Conservation (phyloP, 2,329 filamentous ascomycete genomes). For the Paradendryphiella salina region DNA sequence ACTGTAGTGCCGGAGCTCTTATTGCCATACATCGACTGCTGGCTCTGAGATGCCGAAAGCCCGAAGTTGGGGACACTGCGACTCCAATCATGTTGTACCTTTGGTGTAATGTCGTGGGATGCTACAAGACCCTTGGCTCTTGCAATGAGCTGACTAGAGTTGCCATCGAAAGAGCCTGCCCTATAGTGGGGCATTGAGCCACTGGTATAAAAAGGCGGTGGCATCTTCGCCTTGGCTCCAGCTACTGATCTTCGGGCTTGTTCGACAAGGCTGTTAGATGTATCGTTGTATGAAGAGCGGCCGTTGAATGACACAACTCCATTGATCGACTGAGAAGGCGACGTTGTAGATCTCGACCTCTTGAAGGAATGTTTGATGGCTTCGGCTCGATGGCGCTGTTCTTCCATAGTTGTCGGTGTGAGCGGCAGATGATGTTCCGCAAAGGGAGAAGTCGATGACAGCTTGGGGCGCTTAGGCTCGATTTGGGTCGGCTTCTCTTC, state of each 20-base stretch:
- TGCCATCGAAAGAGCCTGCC: conserved; percentile 9
- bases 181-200: conserved; percentile 12
- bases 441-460: conserved; percentile 16
- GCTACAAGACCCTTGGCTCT: conserved; percentile 21
- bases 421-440: conserved; percentile 2
- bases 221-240: conserved; percentile 4
- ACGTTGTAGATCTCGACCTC: conserved; percentile 16
- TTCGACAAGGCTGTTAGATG: conserved; percentile 14
- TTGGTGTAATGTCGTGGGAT: conserved; percentile 8
- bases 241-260: conserved; percentile 17
- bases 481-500: conserved; percentile 24
- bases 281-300: conserved; percentile 14
- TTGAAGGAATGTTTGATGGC: conserved; percentile 24
- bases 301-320: conserved; percentile 11
- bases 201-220: conserved; percentile 2
- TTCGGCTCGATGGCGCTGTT: conserved; percentile 30
- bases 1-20: conserved; percentile 18
- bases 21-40: conserved; percentile 18
- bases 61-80: conserved; percentile 34
- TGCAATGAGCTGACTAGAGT: conserved; percentile 23
- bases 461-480: conserved; percentile 30
- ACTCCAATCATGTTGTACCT: conserved; percentile 29
- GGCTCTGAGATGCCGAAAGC: conserved; percentile 16
- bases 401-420: conserved; percentile 16
- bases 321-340: conserved; percentile 13